Evolutionary conservation across 2,329 filamentous ascomycete species (phyloP), one percentile per base, ranked within the genome.

Genomic region (Aspergillus calidoustus): DNA sequence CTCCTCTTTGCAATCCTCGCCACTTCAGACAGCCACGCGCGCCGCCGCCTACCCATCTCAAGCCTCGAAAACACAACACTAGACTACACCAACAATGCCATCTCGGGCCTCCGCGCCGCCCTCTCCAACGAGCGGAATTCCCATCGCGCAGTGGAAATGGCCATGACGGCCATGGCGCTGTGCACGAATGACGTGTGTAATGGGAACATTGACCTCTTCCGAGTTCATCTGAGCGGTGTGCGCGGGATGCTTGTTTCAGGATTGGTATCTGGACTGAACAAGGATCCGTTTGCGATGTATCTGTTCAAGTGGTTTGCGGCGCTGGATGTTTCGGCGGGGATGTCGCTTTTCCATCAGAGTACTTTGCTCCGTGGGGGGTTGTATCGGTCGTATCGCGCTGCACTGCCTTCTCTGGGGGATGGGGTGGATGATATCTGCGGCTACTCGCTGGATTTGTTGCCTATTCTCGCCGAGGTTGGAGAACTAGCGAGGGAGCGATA

Each of bases 111-210:
- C 8, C 34, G 34, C 11, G 34, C 34, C 11, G 34, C 34, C 0
- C 15, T 41, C 4, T 41, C 34, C 11, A 5, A 41, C 9, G 34
- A 41, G 8, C 13, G 9, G 2, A 41, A 41, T 17, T 13, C 34
- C 8, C 11, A 17, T 15, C 34, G 9, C 11, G 11, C 34, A 15
- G 34, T 41, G 1, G 34, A 41, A 13, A 41, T 41, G 34, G 34
- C 34, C 13, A 41, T 66, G 11, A 73, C 72, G 19, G 72, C 72
- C 23, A 72, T 75, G 66, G 63, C 68, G 3, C 53, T 75, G 7
- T 75, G 72, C 54, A 75, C 71, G 2, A 74, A 72, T 57, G 72
- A 75, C 66, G 71, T 75, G n/a, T 74, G 72, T 31, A 73, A 74
- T 60, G 72, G 72, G 1, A 69, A 74, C 38, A 67, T 70, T 62